Evolutionary conservation across 345 rosid genomes (phyloP).

Genomic region (Citrus trifoliata): DNA sequence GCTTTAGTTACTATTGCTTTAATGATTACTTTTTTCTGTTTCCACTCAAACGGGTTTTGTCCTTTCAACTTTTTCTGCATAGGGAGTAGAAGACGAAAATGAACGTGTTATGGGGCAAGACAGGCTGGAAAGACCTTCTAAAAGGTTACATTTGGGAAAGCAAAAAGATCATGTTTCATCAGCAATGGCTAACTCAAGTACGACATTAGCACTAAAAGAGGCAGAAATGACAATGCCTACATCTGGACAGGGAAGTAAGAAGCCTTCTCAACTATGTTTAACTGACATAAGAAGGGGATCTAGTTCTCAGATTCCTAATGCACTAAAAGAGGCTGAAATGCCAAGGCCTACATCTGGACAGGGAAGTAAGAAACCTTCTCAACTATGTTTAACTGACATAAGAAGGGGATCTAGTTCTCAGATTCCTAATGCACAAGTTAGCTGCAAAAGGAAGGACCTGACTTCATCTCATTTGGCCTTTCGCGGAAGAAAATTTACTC

Average conservation of each 20-base stretch:
- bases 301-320: background rate
- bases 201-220: background rate
- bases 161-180: conserved; percentile 24
- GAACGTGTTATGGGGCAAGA: background rate
- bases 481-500: conserved; percentile 6
- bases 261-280: conserved; percentile 3
- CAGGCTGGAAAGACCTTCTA: conserved; percentile 24
- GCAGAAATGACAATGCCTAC: background rate
- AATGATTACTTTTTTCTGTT: background rate
- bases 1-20: background rate
- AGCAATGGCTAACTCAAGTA: conserved; percentile 10
- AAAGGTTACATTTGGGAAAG: conserved; percentile 20
- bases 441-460: conserved; percentile 5
- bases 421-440: background rate
- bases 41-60: background rate
- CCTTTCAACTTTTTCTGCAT: background rate
- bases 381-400: background rate
- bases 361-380: conserved; percentile 11
- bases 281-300: background rate
- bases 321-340: background rate
- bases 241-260: background rate
- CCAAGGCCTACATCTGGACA: background rate
- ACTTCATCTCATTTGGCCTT: background rate
- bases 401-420: background rate
- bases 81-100: conserved; percentile 18